Evolutionary conservation across 768 basidiomycete species (phyloP).

Genomic region (Boletus edulis): DNA sequence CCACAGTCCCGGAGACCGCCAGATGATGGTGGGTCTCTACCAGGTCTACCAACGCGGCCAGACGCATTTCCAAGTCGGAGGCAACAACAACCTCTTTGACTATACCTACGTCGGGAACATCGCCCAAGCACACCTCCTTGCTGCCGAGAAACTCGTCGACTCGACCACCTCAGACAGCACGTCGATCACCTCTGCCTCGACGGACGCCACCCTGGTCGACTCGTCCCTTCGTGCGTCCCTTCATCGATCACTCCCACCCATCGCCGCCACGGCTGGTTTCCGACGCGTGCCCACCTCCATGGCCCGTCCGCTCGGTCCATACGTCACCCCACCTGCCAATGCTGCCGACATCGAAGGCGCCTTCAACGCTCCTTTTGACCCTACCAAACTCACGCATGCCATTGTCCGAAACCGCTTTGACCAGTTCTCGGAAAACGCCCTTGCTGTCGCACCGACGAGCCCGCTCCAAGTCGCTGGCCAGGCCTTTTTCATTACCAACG

Average conservation of each 20-base stretch:
- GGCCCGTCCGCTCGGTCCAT: slow-evolving; percentile 84
- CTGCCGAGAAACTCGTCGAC: slow-evolving; percentile 77
- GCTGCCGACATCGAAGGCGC: slow-evolving; percentile 55
- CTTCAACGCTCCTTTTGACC: slow-evolving; percentile 47
- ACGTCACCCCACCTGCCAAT: slow-evolving; percentile 56
- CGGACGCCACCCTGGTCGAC: slow-evolving; percentile 39
- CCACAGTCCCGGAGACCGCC: slow-evolving; percentile 84
- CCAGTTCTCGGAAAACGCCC: slow-evolving; percentile 58
- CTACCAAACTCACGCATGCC: slow-evolving; percentile 41
- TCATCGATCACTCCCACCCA: slow-evolving; percentile 52
- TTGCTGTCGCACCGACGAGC: slow-evolving; percentile 49
- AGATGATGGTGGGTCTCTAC: slow-evolving; percentile 76
- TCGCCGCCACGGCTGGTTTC: slow-evolving; percentile 63
- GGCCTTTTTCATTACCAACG: slow-evolving; percentile 95
- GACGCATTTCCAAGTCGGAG: slow-evolving; percentile 90
- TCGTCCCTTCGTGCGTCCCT: slow-evolving; percentile 43
- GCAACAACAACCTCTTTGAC: slow-evolving; percentile 92
- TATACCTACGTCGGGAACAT: slow-evolving; percentile 85
- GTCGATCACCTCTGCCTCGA: slow-evolving; percentile 8
- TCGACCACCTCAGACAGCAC: slow-evolving; percentile 38
- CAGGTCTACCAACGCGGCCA: slow-evolving; percentile 77
- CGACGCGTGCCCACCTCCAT: slow-evolving; percentile 73
- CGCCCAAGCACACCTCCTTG: slow-evolving; percentile 90
- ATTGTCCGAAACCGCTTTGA: slow-evolving; percentile 81
- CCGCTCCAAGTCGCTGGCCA: slow-evolving; percentile 87